Conservation (phyloP, 495 filamentous ascomycete genomes). For the Sphaerosporella brunnea region DNA sequence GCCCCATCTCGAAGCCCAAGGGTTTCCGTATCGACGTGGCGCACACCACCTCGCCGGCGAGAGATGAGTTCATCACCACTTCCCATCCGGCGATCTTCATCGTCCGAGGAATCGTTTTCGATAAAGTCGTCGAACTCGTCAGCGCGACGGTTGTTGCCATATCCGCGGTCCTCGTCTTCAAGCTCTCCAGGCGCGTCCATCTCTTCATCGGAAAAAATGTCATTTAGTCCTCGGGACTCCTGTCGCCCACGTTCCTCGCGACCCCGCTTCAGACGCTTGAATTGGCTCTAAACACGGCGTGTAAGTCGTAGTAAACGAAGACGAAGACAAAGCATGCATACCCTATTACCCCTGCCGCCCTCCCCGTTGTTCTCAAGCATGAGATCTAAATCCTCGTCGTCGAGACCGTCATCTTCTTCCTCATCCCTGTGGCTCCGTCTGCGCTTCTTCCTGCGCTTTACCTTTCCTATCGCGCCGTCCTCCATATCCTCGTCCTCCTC, state of each 20-base stretch:
- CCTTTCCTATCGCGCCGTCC: slow-evolving; percentile 20
- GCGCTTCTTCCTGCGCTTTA: slow-evolving; percentile 42
- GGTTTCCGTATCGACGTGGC: slow-evolving; percentile 16
- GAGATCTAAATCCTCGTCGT: slow-evolving; percentile 91
- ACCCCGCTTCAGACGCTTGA: slow-evolving; percentile 88
- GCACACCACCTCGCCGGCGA: slow-evolving; percentile 15
- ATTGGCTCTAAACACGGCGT: slow-evolving; percentile 45
- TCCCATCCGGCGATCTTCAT: slow-evolving; percentile 60
- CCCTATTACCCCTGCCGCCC: slow-evolving; percentile 3
- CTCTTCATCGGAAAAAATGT: slow-evolving; percentile 94
- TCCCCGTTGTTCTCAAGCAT: slow-evolving; percentile 34
- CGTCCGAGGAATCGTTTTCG: slow-evolving; percentile 71
- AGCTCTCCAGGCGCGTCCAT: slow-evolving; percentile 33
- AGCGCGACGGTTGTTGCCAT: slow-evolving; percentile 35
- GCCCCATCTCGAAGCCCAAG: slow-evolving; percentile 66
- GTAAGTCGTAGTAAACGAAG: not conserved
- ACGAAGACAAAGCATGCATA: not conserved
- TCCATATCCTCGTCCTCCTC: slow-evolving; percentile 42
- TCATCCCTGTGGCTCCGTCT: slow-evolving; percentile 53
- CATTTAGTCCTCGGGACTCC: slow-evolving; percentile 53
- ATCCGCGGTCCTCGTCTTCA: slow-evolving; percentile 32
- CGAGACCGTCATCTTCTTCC: slow-evolving; percentile 65
- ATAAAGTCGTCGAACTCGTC: slow-evolving; percentile 97
- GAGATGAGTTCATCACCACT: slow-evolving; percentile 56
- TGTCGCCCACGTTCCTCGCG: slow-evolving; percentile 39